Evolutionary conservation across 1,139 yeast genomes (phyloP).

Genomic region (Candida dubliniensis): DNA sequence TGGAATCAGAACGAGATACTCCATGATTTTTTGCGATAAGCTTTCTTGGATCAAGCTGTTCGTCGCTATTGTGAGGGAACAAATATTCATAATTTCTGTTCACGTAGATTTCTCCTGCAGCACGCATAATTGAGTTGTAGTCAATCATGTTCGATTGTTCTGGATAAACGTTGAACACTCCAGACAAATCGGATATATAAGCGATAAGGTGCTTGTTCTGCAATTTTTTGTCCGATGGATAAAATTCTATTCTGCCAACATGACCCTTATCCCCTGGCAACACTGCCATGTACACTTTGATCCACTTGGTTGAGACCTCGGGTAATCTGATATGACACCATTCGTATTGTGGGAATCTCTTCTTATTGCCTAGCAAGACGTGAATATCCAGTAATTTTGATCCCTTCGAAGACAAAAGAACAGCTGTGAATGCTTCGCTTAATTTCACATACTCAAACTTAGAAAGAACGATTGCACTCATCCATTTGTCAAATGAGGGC

Average conservation of each 20-base stretch:
- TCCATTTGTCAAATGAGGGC: conserved; percentile 42
- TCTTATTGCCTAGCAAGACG: conserved; percentile 48
- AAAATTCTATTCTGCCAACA: conserved; percentile 51
- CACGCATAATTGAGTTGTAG: conserved; percentile 51
- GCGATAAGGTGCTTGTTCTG: conserved; percentile 48
- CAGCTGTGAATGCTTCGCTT: conserved; percentile 60
- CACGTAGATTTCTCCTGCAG: conserved; percentile 50
- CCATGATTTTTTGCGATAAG: conserved; percentile 12
- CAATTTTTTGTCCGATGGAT: conserved; percentile 39
- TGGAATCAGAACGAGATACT: conserved; percentile 11
- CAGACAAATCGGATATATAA: conserved; percentile 41
- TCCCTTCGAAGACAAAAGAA: conserved; percentile 54
- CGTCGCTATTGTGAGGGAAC: conserved; percentile 17
- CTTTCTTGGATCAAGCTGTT: conserved; percentile 12
- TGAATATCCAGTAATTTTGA: conserved; percentile 54
- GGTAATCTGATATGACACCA: conserved; percentile 61
- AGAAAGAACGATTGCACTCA: conserved; percentile 46
- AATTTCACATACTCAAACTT: conserved; percentile 52
- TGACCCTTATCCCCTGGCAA: conserved; percentile 43
- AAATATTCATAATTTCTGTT: conserved; percentile 41
- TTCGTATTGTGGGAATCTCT: conserved; percentile 46
- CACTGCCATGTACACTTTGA: conserved; percentile 48
- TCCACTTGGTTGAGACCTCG: conserved; percentile 55
- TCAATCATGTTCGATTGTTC: conserved; percentile 55
- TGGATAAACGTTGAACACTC: conserved; percentile 54